Evolutionary conservation across 148 eudicot species (phyloP).

Genomic region (Diospyros kaki): DNA sequence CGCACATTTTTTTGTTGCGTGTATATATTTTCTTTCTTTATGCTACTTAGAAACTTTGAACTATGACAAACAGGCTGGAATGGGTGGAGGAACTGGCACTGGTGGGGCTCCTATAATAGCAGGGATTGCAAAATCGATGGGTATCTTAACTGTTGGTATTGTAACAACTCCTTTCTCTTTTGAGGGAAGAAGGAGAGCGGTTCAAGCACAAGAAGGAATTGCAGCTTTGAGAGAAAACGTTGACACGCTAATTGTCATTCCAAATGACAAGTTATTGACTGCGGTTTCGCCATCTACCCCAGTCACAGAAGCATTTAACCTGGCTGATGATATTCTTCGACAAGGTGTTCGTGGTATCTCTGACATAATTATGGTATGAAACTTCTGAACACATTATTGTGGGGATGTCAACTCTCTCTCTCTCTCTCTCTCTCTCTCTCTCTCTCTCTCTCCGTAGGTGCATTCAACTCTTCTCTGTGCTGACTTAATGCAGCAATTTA

Average conservation of each 20-base stretch:
- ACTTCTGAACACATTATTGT: not conserved
- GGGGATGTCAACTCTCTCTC: too few species aligned
- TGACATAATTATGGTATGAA: slow-evolving; percentile 86
- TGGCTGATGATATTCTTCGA: slow-evolving; percentile 98
- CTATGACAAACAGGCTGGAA: slow-evolving; percentile 75
- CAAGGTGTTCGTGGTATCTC: slow-evolving; percentile 99
- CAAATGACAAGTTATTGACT: slow-evolving; percentile 91
- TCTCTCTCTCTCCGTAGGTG: not conserved
- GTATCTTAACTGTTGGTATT: slow-evolving; percentile 97
- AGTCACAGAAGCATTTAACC: slow-evolving; percentile 95
- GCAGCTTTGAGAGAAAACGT: slow-evolving; percentile 97
- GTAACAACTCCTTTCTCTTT: slow-evolving; percentile 95
- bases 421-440: too few species aligned
- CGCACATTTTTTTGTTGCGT: not conserved
- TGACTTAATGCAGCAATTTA: not conserved
- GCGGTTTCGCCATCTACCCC: slow-evolving; percentile 97
- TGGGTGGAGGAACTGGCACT: slow-evolving; percentile 99
- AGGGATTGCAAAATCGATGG: slow-evolving; percentile 90
- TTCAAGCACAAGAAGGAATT: slow-evolving; percentile 99
- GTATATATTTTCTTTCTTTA: slow-evolving; percentile 1
- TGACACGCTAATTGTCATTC: slow-evolving; percentile 93
- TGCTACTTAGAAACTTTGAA: slow-evolving; percentile 4
- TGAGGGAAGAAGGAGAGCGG: slow-evolving; percentile 93
- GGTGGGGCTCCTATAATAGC: slow-evolving; percentile 98
- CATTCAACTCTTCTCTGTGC: not conserved